These are phyloP conservation scores for Salix viminalis DNA, from an alignment of 345 rosid species.

Conservation along the genomic window DNA sequence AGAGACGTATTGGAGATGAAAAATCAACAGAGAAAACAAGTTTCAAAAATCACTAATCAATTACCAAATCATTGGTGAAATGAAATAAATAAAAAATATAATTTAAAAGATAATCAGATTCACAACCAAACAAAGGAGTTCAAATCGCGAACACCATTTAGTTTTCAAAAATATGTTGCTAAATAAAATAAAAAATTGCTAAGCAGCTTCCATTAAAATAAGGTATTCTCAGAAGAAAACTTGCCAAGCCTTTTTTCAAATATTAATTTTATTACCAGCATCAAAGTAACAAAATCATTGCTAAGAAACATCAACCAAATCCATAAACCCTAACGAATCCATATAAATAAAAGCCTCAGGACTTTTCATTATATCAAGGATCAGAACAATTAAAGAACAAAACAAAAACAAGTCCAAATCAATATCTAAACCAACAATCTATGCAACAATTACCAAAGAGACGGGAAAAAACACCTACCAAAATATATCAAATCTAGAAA, in stretches of 20 bases:
- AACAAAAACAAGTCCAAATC: no score
- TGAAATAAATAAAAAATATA: no score
- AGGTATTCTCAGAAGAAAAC: background rate
- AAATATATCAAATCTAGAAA: conserved; percentile 2
- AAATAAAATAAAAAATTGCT: background rate
- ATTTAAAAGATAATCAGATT: background rate
- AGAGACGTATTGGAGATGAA: background rate
- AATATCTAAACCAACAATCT: background rate
- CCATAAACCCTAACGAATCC: background rate
- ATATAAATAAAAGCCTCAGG: background rate
- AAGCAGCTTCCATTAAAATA: background rate
- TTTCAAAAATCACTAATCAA: no score
- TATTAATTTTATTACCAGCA: background rate
- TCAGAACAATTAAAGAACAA: no score
- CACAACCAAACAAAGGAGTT: background rate
- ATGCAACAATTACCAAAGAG: background rate
- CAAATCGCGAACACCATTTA: background rate
- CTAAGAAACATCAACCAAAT: background rate
- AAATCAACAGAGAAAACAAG: background rate
- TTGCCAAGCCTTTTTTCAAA: background rate
- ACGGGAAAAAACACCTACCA: background rate
- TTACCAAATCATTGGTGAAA: no score
- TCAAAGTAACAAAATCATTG: background rate
- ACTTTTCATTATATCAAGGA: no score
- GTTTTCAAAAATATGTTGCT: no score